Base-by-base conservation (phyloP, 139 green algal genomes). In the Chlamydomonas sp. region DNA sequence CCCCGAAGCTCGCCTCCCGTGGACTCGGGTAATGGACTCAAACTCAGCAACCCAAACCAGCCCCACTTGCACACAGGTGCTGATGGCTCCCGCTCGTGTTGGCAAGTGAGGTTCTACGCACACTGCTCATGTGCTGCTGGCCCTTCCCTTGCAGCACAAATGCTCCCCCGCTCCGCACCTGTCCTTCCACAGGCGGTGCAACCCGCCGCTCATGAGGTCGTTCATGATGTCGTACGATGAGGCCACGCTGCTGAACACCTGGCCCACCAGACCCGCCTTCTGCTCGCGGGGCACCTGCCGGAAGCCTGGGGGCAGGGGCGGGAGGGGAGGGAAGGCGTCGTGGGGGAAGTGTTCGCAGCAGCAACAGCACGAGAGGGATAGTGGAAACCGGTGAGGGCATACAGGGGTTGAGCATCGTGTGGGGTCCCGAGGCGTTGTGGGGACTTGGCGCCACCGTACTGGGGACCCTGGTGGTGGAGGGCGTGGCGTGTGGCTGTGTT, bases 161-260 rank as follows among this genome's bases (percentile, higher is more conserved):
- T 31, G 20, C 18, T 16, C 73, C 7, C 1, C 76, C 15, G 76
- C 18, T 58, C 73, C 4, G 73, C 14, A 95, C 90, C 92, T 91
- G 92, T 99, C 97, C 86, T 99, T 99, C 98, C 98, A 99, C 49
- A 98, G 78, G 1, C 98, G 91, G 89, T 99, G 98, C 90, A 99
- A 66, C 20, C 98, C 98, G 2, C 90, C 96, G 82, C 96, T 99
- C 98, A 99, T 99, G 12, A 99, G 87, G 91, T 99, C 98, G 81
- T 99, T 99, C 98, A 99, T 99, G 4, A 98, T 79, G 85, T 99
- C 98, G 69, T 99, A 99, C 8, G 90, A 96, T 5, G 88, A 85
- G 0, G 98, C 97, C 64, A 99, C 98, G 71, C 84, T 97, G 79
- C 89, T 92, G 88, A 99, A 99, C 7, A 99, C 97, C 59, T 96